A percentile compares a stretch with the other conserved stretches of the same genome.
Conservation (phyloP, 2,329 filamentous ascomycete species). For the Emericellopsis cladophorae region DNA sequence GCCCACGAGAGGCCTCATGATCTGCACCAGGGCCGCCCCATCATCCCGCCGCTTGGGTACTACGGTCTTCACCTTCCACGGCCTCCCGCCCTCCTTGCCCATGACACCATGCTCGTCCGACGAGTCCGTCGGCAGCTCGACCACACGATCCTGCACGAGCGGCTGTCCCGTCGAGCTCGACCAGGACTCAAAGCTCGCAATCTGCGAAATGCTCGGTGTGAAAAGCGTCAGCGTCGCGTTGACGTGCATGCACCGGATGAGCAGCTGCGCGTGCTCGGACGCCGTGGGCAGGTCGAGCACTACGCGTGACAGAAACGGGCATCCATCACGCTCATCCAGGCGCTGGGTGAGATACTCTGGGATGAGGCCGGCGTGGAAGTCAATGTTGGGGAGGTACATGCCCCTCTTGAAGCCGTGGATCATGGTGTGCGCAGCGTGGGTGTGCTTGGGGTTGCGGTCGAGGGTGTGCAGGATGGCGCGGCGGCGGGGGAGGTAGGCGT, state of each 20-base stretch:
- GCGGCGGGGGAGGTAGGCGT: slow-evolving; percentile 24
- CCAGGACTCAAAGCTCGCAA: slow-evolving; percentile 43
- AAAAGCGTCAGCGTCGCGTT: slow-evolving; percentile 59
- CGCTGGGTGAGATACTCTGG: slow-evolving; percentile 48
- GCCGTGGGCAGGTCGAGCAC: slow-evolving; percentile 63
- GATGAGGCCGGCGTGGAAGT: slow-evolving; percentile 61
- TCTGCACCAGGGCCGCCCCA: slow-evolving; percentile 16
- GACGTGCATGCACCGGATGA: slow-evolving; percentile 45
- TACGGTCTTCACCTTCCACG: slow-evolving; percentile 50
- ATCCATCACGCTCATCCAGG: slow-evolving; percentile 21
- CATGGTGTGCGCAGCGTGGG: slow-evolving; percentile 49
- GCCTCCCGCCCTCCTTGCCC: slow-evolving; percentile 36
- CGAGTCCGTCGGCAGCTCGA: slow-evolving; percentile 36
- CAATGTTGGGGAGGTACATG: slow-evolving; percentile 56
- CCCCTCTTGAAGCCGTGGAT: slow-evolving; percentile 56
- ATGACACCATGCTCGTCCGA: slow-evolving; percentile 9
- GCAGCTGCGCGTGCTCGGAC: slow-evolving; percentile 29
- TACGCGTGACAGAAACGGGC: slow-evolving; percentile 58
- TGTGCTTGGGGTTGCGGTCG: slow-evolving; percentile 51
- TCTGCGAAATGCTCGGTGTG: slow-evolving; percentile 67
- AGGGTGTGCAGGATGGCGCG: slow-evolving; percentile 64
- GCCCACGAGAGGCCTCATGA: slow-evolving; percentile 28
- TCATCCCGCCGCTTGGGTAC: slow-evolving; percentile 11
- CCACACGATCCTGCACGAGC: slow-evolving; percentile 39
- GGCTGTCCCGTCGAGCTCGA: slow-evolving; percentile 40